A percentile compares a stretch with the other conserved stretches of the same genome.
Conservation (phyloP, 352 stramenopile species). For the Salisapilia sapeloensis region DNA sequence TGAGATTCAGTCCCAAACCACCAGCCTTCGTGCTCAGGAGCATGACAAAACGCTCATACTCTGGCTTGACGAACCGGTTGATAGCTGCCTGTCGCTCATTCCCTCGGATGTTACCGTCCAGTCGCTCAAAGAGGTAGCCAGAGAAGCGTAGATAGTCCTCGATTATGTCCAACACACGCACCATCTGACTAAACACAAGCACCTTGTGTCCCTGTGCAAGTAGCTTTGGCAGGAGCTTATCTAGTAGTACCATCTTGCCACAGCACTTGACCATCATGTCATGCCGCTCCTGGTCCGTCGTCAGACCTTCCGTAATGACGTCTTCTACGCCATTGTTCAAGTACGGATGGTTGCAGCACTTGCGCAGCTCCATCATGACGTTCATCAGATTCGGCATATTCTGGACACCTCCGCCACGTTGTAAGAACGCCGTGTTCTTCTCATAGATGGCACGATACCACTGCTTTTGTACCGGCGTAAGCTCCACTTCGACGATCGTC, state of each 20-base stretch:
- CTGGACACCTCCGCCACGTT: slow-evolving; percentile 53
- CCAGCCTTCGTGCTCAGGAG: slow-evolving; percentile 95
- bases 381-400: slow-evolving; percentile 86
- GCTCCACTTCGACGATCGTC: slow-evolving; percentile 83
- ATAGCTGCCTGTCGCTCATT: slow-evolving; percentile 78
- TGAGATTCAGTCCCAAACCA: slow-evolving; percentile 87
- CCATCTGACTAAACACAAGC: slow-evolving; percentile 99
- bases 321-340: slow-evolving; percentile 88
- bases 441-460: slow-evolving; percentile 93
- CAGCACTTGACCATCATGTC: slow-evolving; percentile 94
- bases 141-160: slow-evolving; percentile 95
- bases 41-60: slow-evolving; percentile 94
- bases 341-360: slow-evolving; percentile 86
- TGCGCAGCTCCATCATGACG: slow-evolving; percentile 85
- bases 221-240: slow-evolving; percentile 96
- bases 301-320: slow-evolving; percentile 64
- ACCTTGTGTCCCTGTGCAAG: slow-evolving; percentile 95
- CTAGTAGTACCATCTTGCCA: slow-evolving; percentile 99
- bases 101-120: slow-evolving; percentile 95
- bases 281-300: slow-evolving; percentile 54
- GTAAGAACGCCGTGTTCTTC: slow-evolving; percentile 87
- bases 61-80: slow-evolving; percentile 78
- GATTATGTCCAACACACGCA: slow-evolving; percentile 98
- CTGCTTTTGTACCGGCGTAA: slow-evolving; percentile 82
- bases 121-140: slow-evolving; percentile 89